Percentiles rank a stretch among this genome's conserved stretches.
These are phyloP conservation scores for Casuarina equisetifolia DNA, from an alignment of 306 rosid genomes.

Conservation along the genomic window DNA sequence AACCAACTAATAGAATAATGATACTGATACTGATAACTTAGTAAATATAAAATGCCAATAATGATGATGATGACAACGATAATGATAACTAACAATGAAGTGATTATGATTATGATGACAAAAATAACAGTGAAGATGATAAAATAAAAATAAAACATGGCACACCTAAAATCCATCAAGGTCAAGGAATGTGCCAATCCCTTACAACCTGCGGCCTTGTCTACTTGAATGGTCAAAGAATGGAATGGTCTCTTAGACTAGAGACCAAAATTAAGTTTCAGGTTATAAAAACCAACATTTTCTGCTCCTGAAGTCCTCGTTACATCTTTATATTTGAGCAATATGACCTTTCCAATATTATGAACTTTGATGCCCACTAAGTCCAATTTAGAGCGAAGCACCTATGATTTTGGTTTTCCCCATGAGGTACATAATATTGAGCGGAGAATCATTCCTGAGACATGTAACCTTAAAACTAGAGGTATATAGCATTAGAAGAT, in stretches of 20 bases:
- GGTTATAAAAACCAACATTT: not conserved
- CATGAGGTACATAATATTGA: not conserved
- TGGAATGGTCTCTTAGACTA: slow-evolving; percentile 2
- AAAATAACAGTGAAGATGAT: not conserved
- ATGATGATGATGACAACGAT: not conserved
- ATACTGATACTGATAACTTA: too few species aligned
- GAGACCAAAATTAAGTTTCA: not conserved
- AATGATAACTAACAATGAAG: too few species aligned
- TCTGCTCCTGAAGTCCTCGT: not conserved
- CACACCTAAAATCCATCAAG: slow-evolving; percentile 6
- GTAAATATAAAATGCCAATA: too few species aligned
- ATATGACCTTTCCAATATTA: not conserved
- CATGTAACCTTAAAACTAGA: not conserved
- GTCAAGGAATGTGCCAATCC: not conserved
- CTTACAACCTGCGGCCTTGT: slow-evolving; percentile 7
- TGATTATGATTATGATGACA: not conserved
- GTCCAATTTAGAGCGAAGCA: not conserved
- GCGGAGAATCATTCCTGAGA: not conserved
- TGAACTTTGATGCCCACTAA: not conserved
- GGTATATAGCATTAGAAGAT: not conserved
- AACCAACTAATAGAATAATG: not conserved
- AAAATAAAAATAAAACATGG: slow-evolving; percentile 3
- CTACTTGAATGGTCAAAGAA: not conserved
- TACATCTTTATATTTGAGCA: not conserved
- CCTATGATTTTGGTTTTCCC: slow-evolving; percentile 2